A percentile compares a stretch with the other conserved stretches of the same genome.
Conservation (phyloP, 2,329 filamentous ascomycete genomes). For the Stagonosporopsis cucurbitacearum region DNA sequence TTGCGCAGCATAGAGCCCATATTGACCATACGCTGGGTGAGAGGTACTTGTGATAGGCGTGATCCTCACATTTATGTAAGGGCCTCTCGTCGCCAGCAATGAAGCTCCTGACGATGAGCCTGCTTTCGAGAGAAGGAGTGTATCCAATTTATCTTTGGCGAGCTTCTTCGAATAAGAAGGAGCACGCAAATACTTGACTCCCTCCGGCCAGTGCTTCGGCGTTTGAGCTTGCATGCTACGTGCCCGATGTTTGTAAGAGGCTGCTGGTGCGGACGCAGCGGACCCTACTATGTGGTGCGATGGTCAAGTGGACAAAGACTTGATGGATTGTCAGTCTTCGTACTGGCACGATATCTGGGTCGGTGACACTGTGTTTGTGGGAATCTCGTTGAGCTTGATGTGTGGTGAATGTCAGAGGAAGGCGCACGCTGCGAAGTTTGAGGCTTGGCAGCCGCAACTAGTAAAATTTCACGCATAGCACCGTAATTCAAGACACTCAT, state of each 20-base stretch:
- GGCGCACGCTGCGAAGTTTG: not conserved
- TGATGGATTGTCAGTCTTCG: not conserved
- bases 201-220: conserved; percentile 43
- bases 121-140: conserved; percentile 31
- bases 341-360: not conserved
- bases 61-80: conserved; percentile 52
- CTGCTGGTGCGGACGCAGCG: too few relatives aligned
- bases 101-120: conserved; percentile 23
- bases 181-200: conserved; percentile 35
- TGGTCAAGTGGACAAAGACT: not conserved
- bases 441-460: conserved; percentile 1
- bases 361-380: not conserved
- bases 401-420: not conserved
- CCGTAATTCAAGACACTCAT: not conserved
- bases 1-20: conserved; percentile 56
- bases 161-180: conserved; percentile 44
- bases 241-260: not conserved
- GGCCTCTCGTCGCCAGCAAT: conserved; percentile 27
- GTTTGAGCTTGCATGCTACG: conserved; percentile 12
- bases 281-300: not conserved
- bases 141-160: conserved; percentile 26
- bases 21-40: conserved; percentile 58
- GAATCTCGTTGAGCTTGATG: not conserved
- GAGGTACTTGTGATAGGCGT: conserved; percentile 47
- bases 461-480: not conserved